Conservation (phyloP, 257 asterid species). For the Paulownia fortunei region DNA sequence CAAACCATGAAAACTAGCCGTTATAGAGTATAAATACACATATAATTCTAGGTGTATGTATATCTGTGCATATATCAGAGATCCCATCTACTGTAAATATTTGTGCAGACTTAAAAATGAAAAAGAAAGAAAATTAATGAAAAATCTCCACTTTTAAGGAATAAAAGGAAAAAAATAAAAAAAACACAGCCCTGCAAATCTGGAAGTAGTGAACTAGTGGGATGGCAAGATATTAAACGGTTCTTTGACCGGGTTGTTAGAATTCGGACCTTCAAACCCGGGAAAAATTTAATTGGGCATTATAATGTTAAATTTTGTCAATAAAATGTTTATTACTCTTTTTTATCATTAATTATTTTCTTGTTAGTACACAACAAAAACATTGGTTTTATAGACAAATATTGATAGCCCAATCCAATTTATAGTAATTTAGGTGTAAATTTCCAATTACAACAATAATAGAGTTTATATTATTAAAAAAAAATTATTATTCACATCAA, state of each 20-base stretch:
- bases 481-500: no score
- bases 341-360: neutral
- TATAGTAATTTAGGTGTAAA: neutral
- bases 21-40: conserved; percentile 23
- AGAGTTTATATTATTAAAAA: neutral
- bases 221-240: conserved; percentile 12
- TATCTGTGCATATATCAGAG: neutral
- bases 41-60: neutral
- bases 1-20: conserved; percentile 38
- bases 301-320: neutral
- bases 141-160: conserved; percentile 5
- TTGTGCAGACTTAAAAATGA: conserved; percentile 3
- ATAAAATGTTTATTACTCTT: no score
- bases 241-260: conserved; percentile 29
- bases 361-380: neutral
- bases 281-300: neutral
- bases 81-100: conserved; percentile 7
- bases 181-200: conserved; percentile 30
- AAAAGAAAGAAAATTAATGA: conserved; percentile 23
- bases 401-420: neutral
- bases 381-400: neutral
- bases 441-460: neutral
- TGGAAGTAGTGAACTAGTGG: conserved; percentile 28
- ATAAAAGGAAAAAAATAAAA: neutral
- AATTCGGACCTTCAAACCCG: conserved; percentile 17